Evolutionary conservation across 2,329 filamentous ascomycete genomes (phyloP).

Genomic region (Sarocladium strictum): DNA sequence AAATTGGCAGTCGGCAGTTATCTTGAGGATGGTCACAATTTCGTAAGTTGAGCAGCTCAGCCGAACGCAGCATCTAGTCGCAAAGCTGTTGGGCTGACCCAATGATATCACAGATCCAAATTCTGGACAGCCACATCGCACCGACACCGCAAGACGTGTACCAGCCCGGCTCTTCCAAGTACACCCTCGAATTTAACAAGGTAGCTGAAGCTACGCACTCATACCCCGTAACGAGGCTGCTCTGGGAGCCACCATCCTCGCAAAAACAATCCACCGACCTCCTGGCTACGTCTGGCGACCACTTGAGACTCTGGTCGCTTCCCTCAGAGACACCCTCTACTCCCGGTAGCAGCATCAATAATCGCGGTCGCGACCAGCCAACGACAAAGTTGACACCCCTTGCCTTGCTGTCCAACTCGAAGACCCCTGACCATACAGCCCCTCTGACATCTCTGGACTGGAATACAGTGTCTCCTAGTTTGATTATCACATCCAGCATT

Average conservation of each 20-base stretch:
- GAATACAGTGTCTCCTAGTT: constrained; percentile 93
- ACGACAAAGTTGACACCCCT: constrained; percentile 82
- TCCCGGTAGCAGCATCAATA: constrained; percentile 62
- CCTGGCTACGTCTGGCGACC: constrained; percentile 89
- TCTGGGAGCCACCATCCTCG: constrained; percentile 93
- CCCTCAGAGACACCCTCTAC: constrained; percentile 58
- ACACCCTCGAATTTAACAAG: constrained; percentile 83
- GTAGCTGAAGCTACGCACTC: constrained; percentile 96
- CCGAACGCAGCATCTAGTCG: background rate
- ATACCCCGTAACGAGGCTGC: constrained; percentile 88
- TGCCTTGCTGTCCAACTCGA: constrained; percentile 91
- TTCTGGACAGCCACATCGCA: constrained; percentile 78
- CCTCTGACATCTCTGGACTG: constrained; percentile 94
- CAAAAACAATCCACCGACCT: constrained; percentile 95
- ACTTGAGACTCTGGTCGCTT: constrained; percentile 88
- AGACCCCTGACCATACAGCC: constrained; percentile 96
- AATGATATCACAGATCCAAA: constrained; percentile 69
- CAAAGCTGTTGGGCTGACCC: background rate
- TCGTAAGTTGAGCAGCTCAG: constrained; percentile 51
- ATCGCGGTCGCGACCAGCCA: constrained; percentile 49
- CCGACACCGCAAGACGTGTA: constrained; percentile 65
- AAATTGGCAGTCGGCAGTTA: constrained; percentile 96
- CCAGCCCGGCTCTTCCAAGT: constrained; percentile 63
- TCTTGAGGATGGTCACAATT: constrained; percentile 96
- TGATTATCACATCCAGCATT: constrained; percentile 98